Percentiles rank a stretch among this genome's conserved stretches.
Evolutionary conservation across 2,329 filamentous ascomycete species (phyloP).

Genomic region (Pseudonectria buxi): DNA sequence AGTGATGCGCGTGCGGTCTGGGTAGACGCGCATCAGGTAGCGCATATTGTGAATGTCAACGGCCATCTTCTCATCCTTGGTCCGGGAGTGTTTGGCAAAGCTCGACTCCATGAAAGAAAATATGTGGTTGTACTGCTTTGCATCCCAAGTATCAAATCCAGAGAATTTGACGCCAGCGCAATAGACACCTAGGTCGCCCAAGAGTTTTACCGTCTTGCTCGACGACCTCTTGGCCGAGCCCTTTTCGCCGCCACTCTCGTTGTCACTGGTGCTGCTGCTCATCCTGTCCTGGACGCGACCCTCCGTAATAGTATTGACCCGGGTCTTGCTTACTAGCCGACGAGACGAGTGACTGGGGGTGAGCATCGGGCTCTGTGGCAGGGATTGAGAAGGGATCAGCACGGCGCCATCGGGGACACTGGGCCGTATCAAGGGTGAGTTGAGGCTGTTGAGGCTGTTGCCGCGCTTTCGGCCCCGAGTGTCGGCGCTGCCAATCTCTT

Average conservation of each 20-base stretch:
- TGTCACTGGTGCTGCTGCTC: conserved; percentile 68
- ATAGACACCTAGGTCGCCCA: conserved; percentile 81
- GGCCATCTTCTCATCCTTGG: conserved; percentile 66
- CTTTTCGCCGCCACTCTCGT: conserved; percentile 61
- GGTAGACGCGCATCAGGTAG: conserved; percentile 91
- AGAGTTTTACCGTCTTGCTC: conserved; percentile 78
- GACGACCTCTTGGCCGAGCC: conserved; percentile 51
- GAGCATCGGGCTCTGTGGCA: conserved; percentile 49
- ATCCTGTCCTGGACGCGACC: conserved; percentile 47
- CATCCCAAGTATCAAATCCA: conserved; percentile 70
- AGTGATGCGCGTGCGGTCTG: conserved; percentile 69
- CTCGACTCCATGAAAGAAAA: conserved; percentile 90
- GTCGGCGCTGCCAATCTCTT: conserved; percentile 30
- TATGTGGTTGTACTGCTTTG: conserved; percentile 86
- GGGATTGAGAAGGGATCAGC: conserved; percentile 42
- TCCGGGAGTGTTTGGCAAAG: conserved; percentile 74
- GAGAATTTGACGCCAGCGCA: conserved; percentile 71
- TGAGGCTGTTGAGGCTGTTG: conserved; percentile 76
- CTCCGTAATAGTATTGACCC: conserved; percentile 51
- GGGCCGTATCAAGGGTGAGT: conserved; percentile 56
- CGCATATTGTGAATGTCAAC: conserved; percentile 87
- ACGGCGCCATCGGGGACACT: conserved; percentile 49
- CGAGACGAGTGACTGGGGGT: conserved; percentile 44
- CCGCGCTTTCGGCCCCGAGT: conserved; percentile 45
- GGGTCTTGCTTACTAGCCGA: conserved; percentile 44